Base-by-base conservation (phyloP, 306 rosid species). In the Luffa acutangula region DNA sequence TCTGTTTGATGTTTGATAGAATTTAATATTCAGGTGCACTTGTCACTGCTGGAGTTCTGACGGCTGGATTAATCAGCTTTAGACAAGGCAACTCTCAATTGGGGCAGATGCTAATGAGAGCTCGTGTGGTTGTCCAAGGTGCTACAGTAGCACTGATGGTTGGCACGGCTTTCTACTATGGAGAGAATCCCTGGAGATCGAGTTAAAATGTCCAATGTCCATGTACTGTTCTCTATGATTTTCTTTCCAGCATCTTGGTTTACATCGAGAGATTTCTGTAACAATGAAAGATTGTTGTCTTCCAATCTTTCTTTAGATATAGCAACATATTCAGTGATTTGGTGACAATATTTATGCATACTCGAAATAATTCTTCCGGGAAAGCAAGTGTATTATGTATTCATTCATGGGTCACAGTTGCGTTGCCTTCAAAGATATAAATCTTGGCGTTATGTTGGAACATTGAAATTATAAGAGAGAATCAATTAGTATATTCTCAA, bases 61-160 rank as follows among this genome's bases (percentile, higher is more conserved):
- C 98, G 0, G 98, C 97, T 11, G 97, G 98, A 77, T 85, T 93
- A 57, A 87, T 93, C 60, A 93, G 97, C 81, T 93, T 93, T 86
- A 85, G 92, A 81, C 88, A 36, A 85, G 98, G 98, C 17, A 93
- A 93, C 83, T 93, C 98, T 77, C 88, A 88, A 51, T 67, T 90
- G 83, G 98, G 98, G 46, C 98, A 93, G 92, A 81, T 82, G 87
- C 85, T 93, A 80, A 93, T 93, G 98, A 87, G 98, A 86, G 97
- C 96, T 83, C 97, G 98, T 69, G 98, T 93, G 77, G 93, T 90
- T 53, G 93, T 80, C 58, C 98, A 93, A 81, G 98, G 97, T 80
- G 96, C 91, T 56, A 93, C 98, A 0, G 98, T 91, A 34, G 98
- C 92, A 0, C 96, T 93, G 72, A 91, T 93, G 98, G 97, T 91